Conservation (phyloP, 2,329 filamentous ascomycete species). For the Leptographium galeiforme region DNA sequence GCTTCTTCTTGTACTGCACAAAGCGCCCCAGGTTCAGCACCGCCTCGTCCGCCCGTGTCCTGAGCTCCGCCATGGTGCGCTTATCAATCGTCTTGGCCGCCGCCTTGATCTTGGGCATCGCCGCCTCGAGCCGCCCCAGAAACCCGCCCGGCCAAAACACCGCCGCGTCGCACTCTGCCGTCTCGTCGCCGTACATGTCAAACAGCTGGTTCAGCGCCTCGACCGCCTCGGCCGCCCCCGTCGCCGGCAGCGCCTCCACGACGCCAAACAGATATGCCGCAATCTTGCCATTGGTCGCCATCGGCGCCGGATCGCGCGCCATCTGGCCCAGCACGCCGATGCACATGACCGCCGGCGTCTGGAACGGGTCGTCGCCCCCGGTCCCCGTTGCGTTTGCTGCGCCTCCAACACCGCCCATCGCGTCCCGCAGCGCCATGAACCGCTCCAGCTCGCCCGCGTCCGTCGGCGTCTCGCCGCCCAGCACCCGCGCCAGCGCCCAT, state of each 20-base stretch:
- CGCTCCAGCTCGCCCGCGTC: conserved; percentile 41
- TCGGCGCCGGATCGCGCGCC: conserved; percentile 39
- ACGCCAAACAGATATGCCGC: conserved; percentile 48
- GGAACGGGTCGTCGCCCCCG: conserved; percentile 37
- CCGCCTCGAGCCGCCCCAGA: conserved; percentile 42
- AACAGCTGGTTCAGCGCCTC: conserved; percentile 55
- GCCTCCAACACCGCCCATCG: conserved; percentile 17
- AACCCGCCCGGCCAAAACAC: conserved; percentile 54
- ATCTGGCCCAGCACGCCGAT: conserved; percentile 53
- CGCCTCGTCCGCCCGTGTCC: conserved; percentile 46
- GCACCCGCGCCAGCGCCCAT: conserved; percentile 48
- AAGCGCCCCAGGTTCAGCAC: conserved; percentile 48
- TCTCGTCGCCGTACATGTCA: conserved; percentile 53
- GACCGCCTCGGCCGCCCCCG: conserved; percentile 42
- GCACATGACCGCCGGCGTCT: conserved; percentile 50
- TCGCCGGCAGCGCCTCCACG: conserved; percentile 33
- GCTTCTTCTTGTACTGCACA: conserved; percentile 50
- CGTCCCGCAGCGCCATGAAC: conserved; percentile 53
- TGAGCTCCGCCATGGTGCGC: conserved; percentile 40
- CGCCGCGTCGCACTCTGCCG: conserved; percentile 40
- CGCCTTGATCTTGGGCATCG: conserved; percentile 37
- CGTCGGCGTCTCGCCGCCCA: conserved; percentile 35
- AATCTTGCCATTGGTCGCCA: conserved; percentile 45
- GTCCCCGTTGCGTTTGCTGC: conserved; percentile 16
- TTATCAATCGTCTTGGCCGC: conserved; percentile 50